A percentile compares a stretch with the other conserved stretches of the same genome.
These are phyloP conservation scores for Blastocrithidia nonstop DNA, from an alignment of 208 protist species.

Conservation along the genomic window DNA sequence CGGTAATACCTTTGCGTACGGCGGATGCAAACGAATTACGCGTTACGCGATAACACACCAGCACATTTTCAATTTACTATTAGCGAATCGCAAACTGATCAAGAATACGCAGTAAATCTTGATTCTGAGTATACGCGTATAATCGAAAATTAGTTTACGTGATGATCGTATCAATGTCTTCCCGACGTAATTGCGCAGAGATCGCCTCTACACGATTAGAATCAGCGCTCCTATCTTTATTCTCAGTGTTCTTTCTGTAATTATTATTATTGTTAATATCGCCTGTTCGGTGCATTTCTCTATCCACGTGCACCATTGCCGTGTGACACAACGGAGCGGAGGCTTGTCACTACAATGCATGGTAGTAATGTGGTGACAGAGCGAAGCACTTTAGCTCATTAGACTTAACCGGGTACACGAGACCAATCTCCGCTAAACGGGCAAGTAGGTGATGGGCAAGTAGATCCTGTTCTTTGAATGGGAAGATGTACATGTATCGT, in stretches of 20 bases:
- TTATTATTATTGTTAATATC: neutral
- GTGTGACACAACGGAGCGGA: slow-evolving; percentile 43
- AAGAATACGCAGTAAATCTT: slow-evolving; percentile 60
- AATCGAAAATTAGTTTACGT: slow-evolving; percentile 85
- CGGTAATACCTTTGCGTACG: slow-evolving; percentile 53
- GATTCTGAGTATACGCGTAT: slow-evolving; percentile 72
- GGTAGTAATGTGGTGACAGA: slow-evolving; percentile 55
- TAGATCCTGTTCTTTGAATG: slow-evolving; percentile 24
- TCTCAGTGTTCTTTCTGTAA: neutral
- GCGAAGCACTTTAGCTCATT: slow-evolving; percentile 39
- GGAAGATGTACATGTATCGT: slow-evolving; percentile 43
- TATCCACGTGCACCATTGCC: slow-evolving; percentile 18
- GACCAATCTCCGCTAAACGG: slow-evolving; percentile 58
- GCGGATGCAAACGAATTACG: slow-evolving; percentile 60
- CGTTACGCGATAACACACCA: slow-evolving; percentile 75
- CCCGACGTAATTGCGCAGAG: no score
- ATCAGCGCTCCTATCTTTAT: no score
- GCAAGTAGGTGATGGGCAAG: slow-evolving; percentile 47
- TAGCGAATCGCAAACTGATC: slow-evolving; percentile 68
- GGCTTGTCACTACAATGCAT: slow-evolving; percentile 52
- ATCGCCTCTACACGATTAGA: slow-evolving; percentile 10
- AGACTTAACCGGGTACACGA: slow-evolving; percentile 50
- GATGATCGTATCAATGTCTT: slow-evolving; percentile 84
- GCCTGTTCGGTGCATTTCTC: no score
- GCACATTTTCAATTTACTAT: slow-evolving; percentile 34